phyloP scores from a whole-genome alignment of 805 yeast genomes.

The Wickerhamiella brachini region DNA sequence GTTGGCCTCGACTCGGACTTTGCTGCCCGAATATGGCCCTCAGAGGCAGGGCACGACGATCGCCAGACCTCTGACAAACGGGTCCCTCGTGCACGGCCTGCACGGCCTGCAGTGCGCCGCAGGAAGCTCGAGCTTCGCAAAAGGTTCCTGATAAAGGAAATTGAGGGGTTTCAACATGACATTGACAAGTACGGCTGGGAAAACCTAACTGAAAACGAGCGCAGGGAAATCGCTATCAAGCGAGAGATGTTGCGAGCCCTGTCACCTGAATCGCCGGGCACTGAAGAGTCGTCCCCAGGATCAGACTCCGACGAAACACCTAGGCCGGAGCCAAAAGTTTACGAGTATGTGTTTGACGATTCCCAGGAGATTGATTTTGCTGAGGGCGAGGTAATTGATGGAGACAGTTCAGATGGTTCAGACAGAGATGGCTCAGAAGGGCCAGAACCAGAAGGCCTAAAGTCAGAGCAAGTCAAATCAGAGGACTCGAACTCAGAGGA shows the following conservation, averaged over 20 bases:
- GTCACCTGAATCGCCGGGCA: too few relatives aligned
- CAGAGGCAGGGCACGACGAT: too few relatives aligned
- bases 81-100: background rate
- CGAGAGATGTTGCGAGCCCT: conserved; percentile 28
- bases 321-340: conserved; percentile 27
- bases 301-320: background rate
- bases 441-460: background rate
- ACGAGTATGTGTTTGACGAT: conserved; percentile 66
- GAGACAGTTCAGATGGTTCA: too few relatives aligned
- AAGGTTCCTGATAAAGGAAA: conserved; percentile 32
- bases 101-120: too few relatives aligned
- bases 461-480: too few relatives aligned
- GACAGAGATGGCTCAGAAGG: too few relatives aligned
- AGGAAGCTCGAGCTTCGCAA: conserved; percentile 17
- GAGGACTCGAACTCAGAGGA: conserved; percentile 24
- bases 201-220: conserved; percentile 35
- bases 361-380: conserved; percentile 46
- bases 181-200: conserved; percentile 41
- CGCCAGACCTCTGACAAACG: background rate
- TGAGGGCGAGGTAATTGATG: conserved; percentile 27
- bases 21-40: background rate
- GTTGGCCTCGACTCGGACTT: conserved; percentile 30
- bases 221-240: conserved; percentile 37
- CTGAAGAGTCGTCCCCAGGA: too few relatives aligned
- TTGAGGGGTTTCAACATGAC: conserved; percentile 36